Evolutionary conservation across 2,329 filamentous ascomycete genomes (phyloP), one percentile per base, ranked within the genome.

Genomic region (Elsinoe batatas): DNA sequence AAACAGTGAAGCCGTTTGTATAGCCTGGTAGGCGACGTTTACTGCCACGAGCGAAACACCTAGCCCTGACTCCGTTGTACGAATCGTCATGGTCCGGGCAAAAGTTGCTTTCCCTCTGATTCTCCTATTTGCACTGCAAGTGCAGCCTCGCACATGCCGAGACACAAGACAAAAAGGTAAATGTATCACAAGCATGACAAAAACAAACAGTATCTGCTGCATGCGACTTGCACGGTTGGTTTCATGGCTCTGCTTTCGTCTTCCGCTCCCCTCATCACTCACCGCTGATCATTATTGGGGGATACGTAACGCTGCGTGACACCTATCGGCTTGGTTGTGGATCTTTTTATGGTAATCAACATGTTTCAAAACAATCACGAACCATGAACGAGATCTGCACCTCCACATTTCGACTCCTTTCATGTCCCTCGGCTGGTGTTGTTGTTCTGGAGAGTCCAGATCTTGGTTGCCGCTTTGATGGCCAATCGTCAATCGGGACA

Each of bases 321-420:
- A 44, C 40, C 40, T 43, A 17, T 43, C 40, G 40, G 8, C 22
- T 43, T 20, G 12, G 5, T 22, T 22, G 40, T 17, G 13, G 40
- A 22, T 17, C 40, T 43, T 20, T 43, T 43, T 20, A 12, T 43
- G 40, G 40, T 43, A 20, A 20, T 44, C 44, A 49, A 49, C 44
- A 49, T 38, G 35, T 51, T 51, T 36, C 47, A 38, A 26, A 51
- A 38, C 47, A 51, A 15, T 26, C 12, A 51, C 26, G 44, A 49
- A 49, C 44, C 44, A 49, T 49, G 12, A 33, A 33, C 32, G 17
- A 49, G 44, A 49, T 49, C 44, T 49, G 44, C 44, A 49, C 30
- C 44, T 49, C 44, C 44, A 49, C 44, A 49, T 49, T 49, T 49
- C 12, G 5, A 18, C 15, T 20, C 44, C 44, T 26, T 35, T 49